Base-by-base conservation (phyloP, 257 asterid species). In the Oldenlandia corymbosa region DNA sequence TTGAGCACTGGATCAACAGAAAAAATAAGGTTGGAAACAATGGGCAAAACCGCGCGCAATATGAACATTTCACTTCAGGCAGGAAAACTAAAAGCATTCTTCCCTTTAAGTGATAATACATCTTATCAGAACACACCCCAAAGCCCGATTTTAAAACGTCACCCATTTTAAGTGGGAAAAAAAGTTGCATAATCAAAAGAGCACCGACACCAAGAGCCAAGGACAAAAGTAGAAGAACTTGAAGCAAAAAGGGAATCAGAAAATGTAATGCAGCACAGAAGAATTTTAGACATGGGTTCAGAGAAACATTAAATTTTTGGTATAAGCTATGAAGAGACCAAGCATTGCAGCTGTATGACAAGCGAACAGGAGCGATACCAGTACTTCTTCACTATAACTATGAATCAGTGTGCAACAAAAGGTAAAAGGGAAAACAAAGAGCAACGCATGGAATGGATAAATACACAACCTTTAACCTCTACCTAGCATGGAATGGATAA, bases 1-100 rank as follows among this genome's bases (percentile, higher is more conserved):
- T 49, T 72, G 81, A 36, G 73, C 66, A 49, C 83, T 77, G 64
- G 20, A 67, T 49, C 37, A 47, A 34, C 21, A 2, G 10, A 3
- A 23, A 45, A 57, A 12, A 53, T 14, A 42, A 31, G 45, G 23
- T 23, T 5, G 48, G 58, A 32, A 23, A 52, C 10, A 14, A 12
- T 42, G 14, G 2, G 11, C 32, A 32, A 32, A 49, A 62, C 16
- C 17, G 6, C 9, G 2, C 31, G 26, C 30, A 1, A 28, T n/a
- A 30, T 5, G 41, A 28, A 14, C 27, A 45, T 10, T n/a, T 62
- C 30, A 28, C 27, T 12, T 30, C 18, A 1, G 1, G 18, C 39
- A 55, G 18, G 54, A 49, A 27, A 8, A 48, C 58, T 31, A n/a
- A 7, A 17, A 14, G 18, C 21, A 13, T 18, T 14, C 16, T 2